Base-by-base conservation (phyloP, 179 eudicot genomes). In the Patellifolia procumbens region DNA sequence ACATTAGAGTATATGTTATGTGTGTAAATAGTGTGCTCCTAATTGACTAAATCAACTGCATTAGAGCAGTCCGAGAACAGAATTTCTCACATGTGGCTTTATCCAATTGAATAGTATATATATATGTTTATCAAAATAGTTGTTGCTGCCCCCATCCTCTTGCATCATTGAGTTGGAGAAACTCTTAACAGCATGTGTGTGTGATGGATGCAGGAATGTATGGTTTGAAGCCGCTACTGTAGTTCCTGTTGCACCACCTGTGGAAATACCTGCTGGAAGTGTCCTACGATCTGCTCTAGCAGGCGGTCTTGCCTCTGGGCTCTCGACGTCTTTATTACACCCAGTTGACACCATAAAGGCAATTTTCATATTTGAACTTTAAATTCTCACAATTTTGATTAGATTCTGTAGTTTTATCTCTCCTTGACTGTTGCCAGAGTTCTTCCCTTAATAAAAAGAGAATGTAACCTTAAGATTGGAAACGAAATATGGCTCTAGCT, bases 221-320 rank as follows among this genome's bases (percentile, higher is more conserved):
- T 90, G 97, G 97, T 93, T 93, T 88, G 91, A 91, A 84, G 93
- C 95, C 59, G 94, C 97, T 68, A 93, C 97, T 34, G 99, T 93
- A 68, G 99, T 89, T 84, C 89, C 97, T 80, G 99, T 89, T 87
- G 87, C 97, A 70, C 98, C 93, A 12, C 94, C 96, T 42, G 91
- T 90, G 73, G 93, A 88, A 79, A 82, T 91, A 62, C 92, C 89
- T 58, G 81, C 97, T 73, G 91, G 90, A 71, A 90, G 87, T 88
- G 93, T 95, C 80, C 78, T 95, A 39, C 88, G 89, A 83, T 88
- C 99, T 53, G 99, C 99, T 64, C 83, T 95, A 78, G 98, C 90
- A 26, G 99, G 98, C 39, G 99, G 99, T 63, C 89, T 95, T 65
- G 84, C 99, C 7, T 93, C 91, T 86, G 97, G 98, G 63, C 86